Percentiles rank a stretch among this genome's conserved stretches.
Conservation (phyloP, 1,284 basidiomycete genomes). For the Marasmius tenuissimus region DNA sequence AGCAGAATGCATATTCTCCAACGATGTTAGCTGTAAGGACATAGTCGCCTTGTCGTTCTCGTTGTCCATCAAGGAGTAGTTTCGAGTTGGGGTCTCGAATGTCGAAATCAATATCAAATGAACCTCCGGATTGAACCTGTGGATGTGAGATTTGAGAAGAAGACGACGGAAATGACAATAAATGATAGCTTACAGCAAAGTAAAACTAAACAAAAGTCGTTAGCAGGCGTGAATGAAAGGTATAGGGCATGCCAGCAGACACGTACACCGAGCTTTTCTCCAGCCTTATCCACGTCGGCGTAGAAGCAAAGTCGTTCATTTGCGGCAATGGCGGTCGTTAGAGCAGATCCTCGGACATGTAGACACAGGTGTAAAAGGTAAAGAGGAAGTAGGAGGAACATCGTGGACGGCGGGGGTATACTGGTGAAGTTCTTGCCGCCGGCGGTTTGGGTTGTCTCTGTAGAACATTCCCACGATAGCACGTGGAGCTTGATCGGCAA, state of each 20-base stretch:
- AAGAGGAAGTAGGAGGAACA: conserved; percentile 15
- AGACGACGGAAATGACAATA: conserved; percentile 2
- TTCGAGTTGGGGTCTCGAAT: conserved; percentile 89
- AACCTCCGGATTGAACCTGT: conserved; percentile 93
- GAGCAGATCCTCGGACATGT: conserved; percentile 53
- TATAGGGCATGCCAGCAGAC: conserved; percentile 2
- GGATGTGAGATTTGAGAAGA: neutral
- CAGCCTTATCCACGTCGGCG: conserved; percentile 93
- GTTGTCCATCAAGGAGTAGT: conserved; percentile 81
- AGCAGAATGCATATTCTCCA: conserved; percentile 98
- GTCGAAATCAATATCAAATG: conserved; percentile 96
- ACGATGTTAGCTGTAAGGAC: conserved; percentile 93
- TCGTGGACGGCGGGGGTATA: neutral
- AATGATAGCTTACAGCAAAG: conserved; percentile 35
- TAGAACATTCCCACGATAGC: neutral
- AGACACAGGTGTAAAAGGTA: conserved; percentile 27
- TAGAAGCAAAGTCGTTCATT: conserved; percentile 94
- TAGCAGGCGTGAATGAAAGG: conserved; percentile 9
- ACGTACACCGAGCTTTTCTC: conserved; percentile 87
- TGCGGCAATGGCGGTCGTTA: conserved; percentile 85
- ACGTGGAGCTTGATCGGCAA: neutral
- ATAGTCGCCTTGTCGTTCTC: conserved; percentile 95
- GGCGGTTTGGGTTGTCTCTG: neutral
- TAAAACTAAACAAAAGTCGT: conserved; percentile 34
- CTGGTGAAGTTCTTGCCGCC: neutral